phyloP scores from a whole-genome alignment of 768 basidiomycete species.

The Bullera alba region DNA sequence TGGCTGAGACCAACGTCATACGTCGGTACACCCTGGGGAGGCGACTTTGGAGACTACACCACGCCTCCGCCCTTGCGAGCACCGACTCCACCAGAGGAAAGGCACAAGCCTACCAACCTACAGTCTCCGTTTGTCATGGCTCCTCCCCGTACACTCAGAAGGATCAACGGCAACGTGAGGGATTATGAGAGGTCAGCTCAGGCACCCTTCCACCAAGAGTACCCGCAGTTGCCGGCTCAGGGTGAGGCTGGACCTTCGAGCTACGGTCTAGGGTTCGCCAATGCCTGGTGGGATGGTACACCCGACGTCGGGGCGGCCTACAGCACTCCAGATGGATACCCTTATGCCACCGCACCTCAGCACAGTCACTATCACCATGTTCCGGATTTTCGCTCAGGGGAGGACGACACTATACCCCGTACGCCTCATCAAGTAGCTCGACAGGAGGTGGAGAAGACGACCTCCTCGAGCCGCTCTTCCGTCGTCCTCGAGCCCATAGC shows the following conservation, averaged over 20 bases:
- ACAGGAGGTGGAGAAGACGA: neutral
- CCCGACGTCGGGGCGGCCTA: too few relatives aligned
- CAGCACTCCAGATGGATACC: too few relatives aligned
- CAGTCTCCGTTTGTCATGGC: neutral
- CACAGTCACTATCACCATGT: neutral
- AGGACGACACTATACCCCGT: constrained; percentile 1
- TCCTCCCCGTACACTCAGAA: neutral
- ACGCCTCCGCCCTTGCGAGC: neutral
- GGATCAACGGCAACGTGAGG: too few relatives aligned
- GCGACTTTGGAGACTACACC: neutral
- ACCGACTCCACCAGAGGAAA: neutral
- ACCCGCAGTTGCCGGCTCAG: neutral
- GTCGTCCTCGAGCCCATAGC: constrained; percentile 3
- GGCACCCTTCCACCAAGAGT: too few relatives aligned
- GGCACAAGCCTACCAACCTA: neutral
- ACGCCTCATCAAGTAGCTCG: neutral
- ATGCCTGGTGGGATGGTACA: constrained; percentile 22
- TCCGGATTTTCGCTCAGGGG: constrained; percentile 11
- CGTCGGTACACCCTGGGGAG: constrained; percentile 5
- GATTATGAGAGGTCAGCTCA: too few relatives aligned
- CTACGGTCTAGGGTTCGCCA: constrained; percentile 29
- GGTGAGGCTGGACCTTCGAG: constrained; percentile 2
- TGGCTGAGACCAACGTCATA: constrained; percentile 17
- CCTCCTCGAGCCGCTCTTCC: neutral
- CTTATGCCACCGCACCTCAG: too few relatives aligned